Evolutionary conservation across 139 green algal genomes (phyloP).

Genomic region (Trebouxia sp.): DNA sequence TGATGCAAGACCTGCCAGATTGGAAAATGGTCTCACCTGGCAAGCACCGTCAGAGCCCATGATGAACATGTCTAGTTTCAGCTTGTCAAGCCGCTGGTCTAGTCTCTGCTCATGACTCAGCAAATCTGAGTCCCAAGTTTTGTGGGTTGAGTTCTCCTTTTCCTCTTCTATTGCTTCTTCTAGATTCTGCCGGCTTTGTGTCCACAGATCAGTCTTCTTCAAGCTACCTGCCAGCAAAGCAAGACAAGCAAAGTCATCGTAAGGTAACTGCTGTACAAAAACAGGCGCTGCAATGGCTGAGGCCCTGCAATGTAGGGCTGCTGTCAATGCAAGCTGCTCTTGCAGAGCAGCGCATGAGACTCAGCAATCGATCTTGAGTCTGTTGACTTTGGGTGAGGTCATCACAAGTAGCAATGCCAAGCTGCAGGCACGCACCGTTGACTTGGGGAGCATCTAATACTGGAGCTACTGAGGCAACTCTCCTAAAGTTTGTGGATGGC

Average conservation of each 20-base stretch:
- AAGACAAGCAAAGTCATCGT: not conserved
- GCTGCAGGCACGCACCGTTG: not conserved
- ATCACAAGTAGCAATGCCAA: not conserved
- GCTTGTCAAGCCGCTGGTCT: constrained; percentile 47
- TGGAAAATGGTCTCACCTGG: constrained; percentile 42
- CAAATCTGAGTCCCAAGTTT: constrained; percentile 15
- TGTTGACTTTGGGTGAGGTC: too few species aligned
- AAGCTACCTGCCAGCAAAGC: not conserved
- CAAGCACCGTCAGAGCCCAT: constrained; percentile 69
- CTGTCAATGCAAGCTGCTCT: too few species aligned
- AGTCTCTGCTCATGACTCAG: constrained; percentile 40
- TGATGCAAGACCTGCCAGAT: not conserved
- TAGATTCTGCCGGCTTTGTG: constrained; percentile 39
- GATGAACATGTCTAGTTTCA: constrained; percentile 63
- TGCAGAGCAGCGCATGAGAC: too few species aligned
- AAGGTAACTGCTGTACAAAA: not conserved
- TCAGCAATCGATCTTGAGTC: too few species aligned
- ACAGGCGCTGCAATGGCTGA: not conserved
- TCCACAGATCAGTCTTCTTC: constrained; percentile 40
- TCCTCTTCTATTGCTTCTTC: constrained; percentile 47
- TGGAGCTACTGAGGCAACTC: not conserved
- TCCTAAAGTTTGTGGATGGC: not conserved
- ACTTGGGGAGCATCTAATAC: not conserved
- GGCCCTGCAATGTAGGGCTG: not conserved
- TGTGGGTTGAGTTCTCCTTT: constrained; percentile 26